These are phyloP conservation scores for Pestalotiopsis sp. DNA, from an alignment of 2,329 filamentous ascomycete genomes.

Conservation along the genomic window DNA sequence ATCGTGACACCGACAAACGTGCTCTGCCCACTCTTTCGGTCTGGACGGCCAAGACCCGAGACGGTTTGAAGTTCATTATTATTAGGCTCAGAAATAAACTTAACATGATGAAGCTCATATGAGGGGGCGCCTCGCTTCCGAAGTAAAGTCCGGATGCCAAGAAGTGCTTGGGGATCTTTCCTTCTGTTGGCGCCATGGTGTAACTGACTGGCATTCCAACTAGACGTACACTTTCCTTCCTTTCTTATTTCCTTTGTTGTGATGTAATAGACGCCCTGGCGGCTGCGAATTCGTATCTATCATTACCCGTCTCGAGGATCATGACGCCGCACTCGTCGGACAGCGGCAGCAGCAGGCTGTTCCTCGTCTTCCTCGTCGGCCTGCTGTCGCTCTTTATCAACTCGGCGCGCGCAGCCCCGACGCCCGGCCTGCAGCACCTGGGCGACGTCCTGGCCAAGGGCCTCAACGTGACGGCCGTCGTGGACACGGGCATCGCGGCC, in stretches of 20 bases:
- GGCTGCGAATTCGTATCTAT: not conserved
- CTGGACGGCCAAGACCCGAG: not conserved
- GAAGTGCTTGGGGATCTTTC: not conserved
- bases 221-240: not conserved
- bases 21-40: not conserved
- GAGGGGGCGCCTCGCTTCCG: not conserved
- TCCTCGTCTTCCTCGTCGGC: not conserved
- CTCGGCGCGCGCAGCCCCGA: not conserved
- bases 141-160: not conserved
- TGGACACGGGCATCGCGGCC: constrained; percentile 1
- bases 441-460: not conserved
- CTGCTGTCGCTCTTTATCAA: not conserved
- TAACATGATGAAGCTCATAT: not conserved
- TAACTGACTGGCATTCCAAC: too few relatives aligned
- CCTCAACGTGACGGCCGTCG: not conserved
- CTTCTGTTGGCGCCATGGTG: not conserved
- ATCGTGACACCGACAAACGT: constrained; percentile 4
- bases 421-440: not conserved
- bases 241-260: not conserved
- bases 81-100: not conserved
- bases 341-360: not conserved
- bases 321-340: not conserved
- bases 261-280: not conserved
- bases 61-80: constrained; percentile 3
- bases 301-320: not conserved